Evolutionary conservation across 257 asterid species (phyloP), one percentile per base, ranked within the genome.

Genomic region (Nicotiana knightiana): DNA sequence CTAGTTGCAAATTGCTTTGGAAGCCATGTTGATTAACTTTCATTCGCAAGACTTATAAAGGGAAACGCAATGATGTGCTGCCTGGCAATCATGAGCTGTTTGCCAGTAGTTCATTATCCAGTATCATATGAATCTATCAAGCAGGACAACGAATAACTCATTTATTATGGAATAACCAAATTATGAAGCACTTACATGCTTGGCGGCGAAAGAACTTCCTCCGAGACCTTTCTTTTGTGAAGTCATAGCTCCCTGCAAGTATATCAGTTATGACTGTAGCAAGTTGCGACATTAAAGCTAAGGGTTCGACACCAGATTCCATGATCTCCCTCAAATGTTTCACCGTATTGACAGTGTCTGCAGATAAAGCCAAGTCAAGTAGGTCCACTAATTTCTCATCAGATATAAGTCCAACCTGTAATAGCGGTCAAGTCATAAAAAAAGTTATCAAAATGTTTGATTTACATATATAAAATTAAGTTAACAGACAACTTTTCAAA

Each of bases 261-360:
- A 96, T 91, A 87, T 96, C 98, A 58, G 98, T 96, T 82, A 96
- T 94, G 83, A 92, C 92, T 1, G 98, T 93, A 32, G 99, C 99
- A 83, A 96, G 98, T 88, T 94, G 99, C 4, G 99, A 96, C 98
- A 96, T 93, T 84, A 96, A 88, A 65, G 98, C 94, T 88, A 96
- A 87, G 63, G 99, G 99, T 85, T 96, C 99, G 16, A 94, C 92
- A 28, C 99, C 99, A 83, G 97, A 92, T 90, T 94, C 98, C 94
- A 91, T 91, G 70, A 94, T 93, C 87, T 91, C 97, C 76, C 99
- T 91, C 85, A 96, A 90, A 88, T 92, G 92, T 90, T 93, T 94
- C 88, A 96, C 99, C 4, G 99, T 94, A 86, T 93, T 94, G 46
- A 92, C 98, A 15, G 98, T 93, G 89, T 96, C 98, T 15, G 99